These are phyloP conservation scores for Hypoxylon perforatum DNA, from an alignment of 495 filamentous ascomycete species.

Conservation along the genomic window DNA sequence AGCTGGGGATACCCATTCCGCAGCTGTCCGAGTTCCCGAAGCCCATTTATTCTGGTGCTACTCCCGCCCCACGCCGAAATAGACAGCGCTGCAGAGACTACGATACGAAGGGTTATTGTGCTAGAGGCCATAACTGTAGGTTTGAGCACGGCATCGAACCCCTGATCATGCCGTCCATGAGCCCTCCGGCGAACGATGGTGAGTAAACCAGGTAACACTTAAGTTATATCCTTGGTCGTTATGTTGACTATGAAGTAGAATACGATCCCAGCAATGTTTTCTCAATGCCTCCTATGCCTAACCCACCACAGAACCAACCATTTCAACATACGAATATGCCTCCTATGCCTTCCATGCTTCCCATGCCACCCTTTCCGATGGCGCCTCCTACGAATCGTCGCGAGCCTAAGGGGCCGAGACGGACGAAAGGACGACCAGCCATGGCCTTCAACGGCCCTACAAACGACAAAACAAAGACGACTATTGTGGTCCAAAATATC, in stretches of 20 bases:
- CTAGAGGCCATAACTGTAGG: constrained; percentile 77
- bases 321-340: constrained; percentile 23
- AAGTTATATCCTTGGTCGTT: neutral
- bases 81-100: constrained; percentile 82
- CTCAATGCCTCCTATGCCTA: constrained; percentile 25
- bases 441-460: constrained; percentile 83
- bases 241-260: constrained; percentile 60
- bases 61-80: constrained; percentile 43
- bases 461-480: constrained; percentile 76
- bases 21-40: constrained; percentile 56
- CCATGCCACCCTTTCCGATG: constrained; percentile 10
- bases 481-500: constrained; percentile 92
- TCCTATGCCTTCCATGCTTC: neutral
- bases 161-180: constrained; percentile 61
- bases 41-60: constrained; percentile 34
- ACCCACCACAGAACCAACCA: constrained; percentile 14
- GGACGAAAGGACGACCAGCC: constrained; percentile 64
- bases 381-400: constrained; percentile 41
- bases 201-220: constrained; percentile 40
- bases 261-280: constrained; percentile 83
- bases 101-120: constrained; percentile 88
- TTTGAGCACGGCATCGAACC: constrained; percentile 81
- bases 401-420: constrained; percentile 55
- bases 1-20: constrained; percentile 71
- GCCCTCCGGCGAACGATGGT: constrained; percentile 50